phyloP scores from a whole-genome alignment of 106 monocot genomes.

The Allium fistulosum region DNA sequence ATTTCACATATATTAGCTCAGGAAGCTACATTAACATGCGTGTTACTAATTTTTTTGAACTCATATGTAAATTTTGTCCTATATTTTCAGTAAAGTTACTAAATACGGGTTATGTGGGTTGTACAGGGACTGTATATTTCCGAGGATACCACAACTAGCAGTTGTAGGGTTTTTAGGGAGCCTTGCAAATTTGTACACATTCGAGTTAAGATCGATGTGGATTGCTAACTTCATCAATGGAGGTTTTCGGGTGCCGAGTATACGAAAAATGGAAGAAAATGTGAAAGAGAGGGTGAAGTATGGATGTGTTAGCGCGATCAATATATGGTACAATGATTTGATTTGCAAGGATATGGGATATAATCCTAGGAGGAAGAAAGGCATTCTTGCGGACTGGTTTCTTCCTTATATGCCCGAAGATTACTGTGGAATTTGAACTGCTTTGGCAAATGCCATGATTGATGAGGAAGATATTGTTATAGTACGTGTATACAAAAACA shows the following conservation, averaged over 20 bases:
- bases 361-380: constrained; percentile 49
- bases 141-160: constrained; percentile 63
- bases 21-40: too few species aligned
- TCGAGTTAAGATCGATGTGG: constrained; percentile 64
- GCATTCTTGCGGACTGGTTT: constrained; percentile 48
- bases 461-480: too few species aligned
- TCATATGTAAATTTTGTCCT: too few species aligned
- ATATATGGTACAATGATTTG: constrained; percentile 66
- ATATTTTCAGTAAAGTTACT: too few species aligned
- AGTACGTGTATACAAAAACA: too few species aligned
- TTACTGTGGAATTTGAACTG: constrained; percentile 23
- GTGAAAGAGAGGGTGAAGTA: constrained; percentile 40
- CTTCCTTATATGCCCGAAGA: constrained; percentile 56
- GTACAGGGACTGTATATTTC: constrained; percentile 56
- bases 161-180: constrained; percentile 65
- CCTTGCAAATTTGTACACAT: constrained; percentile 39
- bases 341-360: constrained; percentile 62
- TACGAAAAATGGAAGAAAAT: constrained; percentile 43
- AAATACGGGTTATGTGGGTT: neutral
- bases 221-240: constrained; percentile 48
- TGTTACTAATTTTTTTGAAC: too few species aligned
- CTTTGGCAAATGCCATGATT: too few species aligned
- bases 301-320: constrained; percentile 31
- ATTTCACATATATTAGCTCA: too few species aligned
- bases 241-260: constrained; percentile 44